phyloP scores from a whole-genome alignment of 1,284 basidiomycete genomes.

The Pterulicium gracile region DNA sequence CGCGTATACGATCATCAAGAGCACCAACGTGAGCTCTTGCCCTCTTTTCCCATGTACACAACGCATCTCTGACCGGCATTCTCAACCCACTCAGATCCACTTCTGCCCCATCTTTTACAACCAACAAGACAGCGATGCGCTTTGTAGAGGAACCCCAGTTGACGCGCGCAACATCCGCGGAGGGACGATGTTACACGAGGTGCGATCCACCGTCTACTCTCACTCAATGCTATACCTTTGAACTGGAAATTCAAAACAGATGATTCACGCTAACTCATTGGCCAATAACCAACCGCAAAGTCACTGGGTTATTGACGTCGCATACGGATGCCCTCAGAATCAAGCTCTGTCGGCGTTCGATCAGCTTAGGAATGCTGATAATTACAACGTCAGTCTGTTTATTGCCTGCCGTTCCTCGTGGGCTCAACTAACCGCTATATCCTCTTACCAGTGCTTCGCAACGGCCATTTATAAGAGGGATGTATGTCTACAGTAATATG shows the following conservation, averaged over 20 bases:
- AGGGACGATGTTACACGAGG: slow-evolving; percentile 1
- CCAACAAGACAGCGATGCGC: not conserved
- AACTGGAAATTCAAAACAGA: no score
- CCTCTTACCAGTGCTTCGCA: slow-evolving; percentile 1
- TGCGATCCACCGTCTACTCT: not conserved
- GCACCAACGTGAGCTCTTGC: not conserved
- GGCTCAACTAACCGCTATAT: not conserved
- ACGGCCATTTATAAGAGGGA: not conserved
- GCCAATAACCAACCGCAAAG: no score
- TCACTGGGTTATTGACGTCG: no score
- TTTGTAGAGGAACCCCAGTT: slow-evolving; percentile 2
- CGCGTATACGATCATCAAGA: not conserved
- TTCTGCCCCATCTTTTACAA: slow-evolving; percentile 1
- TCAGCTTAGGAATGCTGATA: not conserved
- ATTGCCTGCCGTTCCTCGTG: not conserved
- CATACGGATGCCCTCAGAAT: not conserved
- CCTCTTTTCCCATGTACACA: no score
- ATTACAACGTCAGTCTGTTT: not conserved
- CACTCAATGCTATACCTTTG: no score
- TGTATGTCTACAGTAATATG: no score
- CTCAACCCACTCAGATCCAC: slow-evolving; percentile 3
- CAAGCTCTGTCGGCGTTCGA: not conserved
- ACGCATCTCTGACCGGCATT: no score
- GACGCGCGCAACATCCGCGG: slow-evolving; percentile 1
- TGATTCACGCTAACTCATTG: no score